Evolutionary conservation across 2,329 filamentous ascomycete genomes (phyloP).

Genomic region (Pseudomassariella vexata): DNA sequence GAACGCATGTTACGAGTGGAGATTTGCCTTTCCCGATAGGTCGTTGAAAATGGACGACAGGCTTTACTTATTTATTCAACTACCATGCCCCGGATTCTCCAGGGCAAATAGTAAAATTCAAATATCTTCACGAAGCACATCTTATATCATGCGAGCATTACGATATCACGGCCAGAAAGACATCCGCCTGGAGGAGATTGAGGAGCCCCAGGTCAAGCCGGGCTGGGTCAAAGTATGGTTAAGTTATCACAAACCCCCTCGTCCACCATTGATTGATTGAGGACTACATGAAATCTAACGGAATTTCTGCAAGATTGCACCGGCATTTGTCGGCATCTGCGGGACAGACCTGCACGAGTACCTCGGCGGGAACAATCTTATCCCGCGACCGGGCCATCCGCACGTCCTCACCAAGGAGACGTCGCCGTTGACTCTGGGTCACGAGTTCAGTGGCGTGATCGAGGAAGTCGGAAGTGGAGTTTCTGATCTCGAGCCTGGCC

Average conservation of each 20-base stretch:
- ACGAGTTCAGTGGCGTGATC: slow-evolving; percentile 59
- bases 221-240: slow-evolving; percentile 4
- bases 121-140: no score
- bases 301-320: slow-evolving; percentile 5
- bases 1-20: no score
- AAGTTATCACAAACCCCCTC: no score
- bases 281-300: no score
- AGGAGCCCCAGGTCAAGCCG: slow-evolving; percentile 1
- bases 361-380: slow-evolving; percentile 19
- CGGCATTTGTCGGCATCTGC: slow-evolving; percentile 27
- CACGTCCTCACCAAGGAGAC: slow-evolving; percentile 53
- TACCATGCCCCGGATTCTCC: no score
- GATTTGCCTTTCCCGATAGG: no score
- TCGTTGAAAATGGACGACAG: no score
- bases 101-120: no score
- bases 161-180: slow-evolving; percentile 2
- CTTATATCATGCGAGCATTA: slow-evolving; percentile 3
- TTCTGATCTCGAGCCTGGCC: slow-evolving; percentile 38
- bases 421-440: slow-evolving; percentile 56
- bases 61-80: no score
- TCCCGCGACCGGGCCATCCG: slow-evolving; percentile 27
- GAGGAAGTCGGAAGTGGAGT: slow-evolving; percentile 49
- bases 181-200: slow-evolving; percentile 3
- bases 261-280: no score
- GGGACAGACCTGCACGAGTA: slow-evolving; percentile 29